Percentiles rank a stretch among this genome's conserved stretches.
Evolutionary conservation across 805 yeast genomes (phyloP).

Genomic region (Yamadazyma laniorum): DNA sequence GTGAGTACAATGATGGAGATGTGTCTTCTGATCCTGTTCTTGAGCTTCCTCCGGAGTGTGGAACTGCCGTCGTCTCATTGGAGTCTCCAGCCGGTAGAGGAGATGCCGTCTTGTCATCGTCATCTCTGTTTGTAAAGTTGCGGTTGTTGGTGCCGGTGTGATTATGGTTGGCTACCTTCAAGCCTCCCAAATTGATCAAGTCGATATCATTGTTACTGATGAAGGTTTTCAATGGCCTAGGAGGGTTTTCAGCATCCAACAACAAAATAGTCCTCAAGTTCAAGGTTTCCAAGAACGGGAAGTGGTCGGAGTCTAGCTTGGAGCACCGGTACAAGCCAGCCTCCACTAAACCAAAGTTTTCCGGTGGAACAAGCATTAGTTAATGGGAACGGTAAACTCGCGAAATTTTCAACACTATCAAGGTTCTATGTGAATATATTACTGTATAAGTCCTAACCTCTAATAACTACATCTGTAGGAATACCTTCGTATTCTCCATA

Average conservation of each 20-base stretch:
- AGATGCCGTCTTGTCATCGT: constrained; percentile 16
- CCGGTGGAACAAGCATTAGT: constrained; percentile 93
- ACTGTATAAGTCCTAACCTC: constrained; percentile 41
- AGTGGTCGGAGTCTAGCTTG: constrained; percentile 69
- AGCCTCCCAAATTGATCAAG: constrained; percentile 46
- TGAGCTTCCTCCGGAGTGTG: constrained; percentile 6
- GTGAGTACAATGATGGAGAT: constrained; percentile 1
- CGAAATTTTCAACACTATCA: not conserved
- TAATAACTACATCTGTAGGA: constrained; percentile 63
- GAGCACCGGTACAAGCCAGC: constrained; percentile 81
- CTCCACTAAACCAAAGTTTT: constrained; percentile 88
- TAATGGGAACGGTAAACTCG: not conserved
- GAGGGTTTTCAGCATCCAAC: constrained; percentile 83
- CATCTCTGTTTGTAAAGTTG: constrained; percentile 15
- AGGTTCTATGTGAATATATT: not conserved
- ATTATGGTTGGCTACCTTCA: constrained; percentile 39
- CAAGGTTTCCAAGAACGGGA: constrained; percentile 76
- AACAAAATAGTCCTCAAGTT: constrained; percentile 65
- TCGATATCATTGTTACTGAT: constrained; percentile 56
- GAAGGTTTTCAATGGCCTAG: constrained; percentile 65
- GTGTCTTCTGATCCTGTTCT: constrained; percentile 1
- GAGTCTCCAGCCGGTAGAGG: constrained; percentile 1
- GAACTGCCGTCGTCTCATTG: too few species aligned
- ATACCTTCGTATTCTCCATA: constrained; percentile 95
- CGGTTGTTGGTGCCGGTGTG: constrained; percentile 21